These are phyloP conservation scores for Ustilago curta DNA, from an alignment of 1,284 basidiomycete genomes.

Conservation along the genomic window DNA sequence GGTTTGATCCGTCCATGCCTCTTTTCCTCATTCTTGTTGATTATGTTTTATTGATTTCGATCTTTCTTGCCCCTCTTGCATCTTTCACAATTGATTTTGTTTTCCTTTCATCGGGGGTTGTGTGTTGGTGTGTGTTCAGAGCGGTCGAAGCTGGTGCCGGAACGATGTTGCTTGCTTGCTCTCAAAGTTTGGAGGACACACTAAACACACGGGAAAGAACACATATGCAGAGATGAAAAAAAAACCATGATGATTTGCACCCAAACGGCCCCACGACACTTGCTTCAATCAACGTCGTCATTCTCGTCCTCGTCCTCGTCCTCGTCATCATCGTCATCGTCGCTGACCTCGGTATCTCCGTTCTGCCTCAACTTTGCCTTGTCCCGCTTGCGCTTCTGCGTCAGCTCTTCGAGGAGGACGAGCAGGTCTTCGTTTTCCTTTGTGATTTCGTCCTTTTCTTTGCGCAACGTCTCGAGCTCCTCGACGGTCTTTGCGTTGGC, in stretches of 20 bases:
- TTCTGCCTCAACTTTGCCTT: conserved; percentile 80
- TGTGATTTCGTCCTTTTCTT: conserved; percentile 76
- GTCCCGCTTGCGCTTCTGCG: conserved; percentile 83
- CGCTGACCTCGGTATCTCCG: conserved; percentile 78
- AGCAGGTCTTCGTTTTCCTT: conserved; percentile 95
- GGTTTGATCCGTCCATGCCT: background rate
- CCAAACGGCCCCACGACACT: too few species aligned
- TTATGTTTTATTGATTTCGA: background rate
- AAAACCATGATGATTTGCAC: too few species aligned
- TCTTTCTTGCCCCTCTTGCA: background rate
- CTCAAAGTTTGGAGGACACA: too few species aligned
- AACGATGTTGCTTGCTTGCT: too few species aligned
- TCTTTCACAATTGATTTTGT: conserved; percentile 3
- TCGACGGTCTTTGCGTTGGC: background rate
- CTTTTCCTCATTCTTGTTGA: background rate
- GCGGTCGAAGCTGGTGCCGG: too few species aligned
- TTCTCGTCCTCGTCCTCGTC: conserved; percentile 68
- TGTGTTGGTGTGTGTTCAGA: background rate
- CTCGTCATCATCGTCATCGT: conserved; percentile 81
- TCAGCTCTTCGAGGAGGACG: conserved; percentile 91
- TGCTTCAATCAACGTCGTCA: conserved; percentile 11
- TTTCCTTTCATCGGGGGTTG: background rate
- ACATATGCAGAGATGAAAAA: too few species aligned
- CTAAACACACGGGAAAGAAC: background rate
- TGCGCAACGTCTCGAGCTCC: conserved; percentile 24